Base-by-base conservation (phyloP, 352 stramenopile species). In the Globisporangium takayamanum region DNA sequence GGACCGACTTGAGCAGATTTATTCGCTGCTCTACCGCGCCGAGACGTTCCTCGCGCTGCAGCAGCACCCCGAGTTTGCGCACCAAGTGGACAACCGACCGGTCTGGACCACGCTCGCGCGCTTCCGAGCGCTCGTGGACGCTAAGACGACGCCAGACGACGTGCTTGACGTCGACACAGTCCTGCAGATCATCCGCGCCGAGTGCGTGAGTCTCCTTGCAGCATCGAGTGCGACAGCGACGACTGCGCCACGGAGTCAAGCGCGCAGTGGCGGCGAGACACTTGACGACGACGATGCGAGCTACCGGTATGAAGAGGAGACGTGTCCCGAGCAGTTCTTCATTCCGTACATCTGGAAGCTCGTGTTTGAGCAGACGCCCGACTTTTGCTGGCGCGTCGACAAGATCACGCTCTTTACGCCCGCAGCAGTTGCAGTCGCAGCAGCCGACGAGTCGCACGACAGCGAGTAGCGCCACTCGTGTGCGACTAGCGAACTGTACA, bases 321-420 rank as follows among this genome's bases (percentile, higher is more conserved):
- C 60, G 18, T 70, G 86, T 18, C 76, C 80, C 1, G 81, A 89
- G 59, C 74, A 87, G 48, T 94, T 90, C 62, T 94, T 94, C 63
- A 63, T 88, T 52, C 79, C 76, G 51, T 86, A 87, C 66, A 77
- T 94, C 53, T 90, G 84, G 84, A 82, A 78, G 53, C 66, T 87
- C 41, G 73, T 91, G 14, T 82, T 77, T 45, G 77, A 89, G 55
- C 72, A 87, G 57, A 90, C 83, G 26, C 74, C 79, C 5, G 83
- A 93, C 22, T 88, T 90, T 46, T 82, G 75, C 63, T 93, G 83
- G 83, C 88, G 85, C 52, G 66, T 71, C 6, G 79, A 89, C 53
- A 91, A 91, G 66, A 88, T 89, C 67, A 91, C 81, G 49, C 79
- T 91, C 44, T 91, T 91, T 30, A 57, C 74, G 33, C 68, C 75